Conservation (phyloP, 2,329 filamentous ascomycete genomes). For the Cordyceps farinosa region DNA sequence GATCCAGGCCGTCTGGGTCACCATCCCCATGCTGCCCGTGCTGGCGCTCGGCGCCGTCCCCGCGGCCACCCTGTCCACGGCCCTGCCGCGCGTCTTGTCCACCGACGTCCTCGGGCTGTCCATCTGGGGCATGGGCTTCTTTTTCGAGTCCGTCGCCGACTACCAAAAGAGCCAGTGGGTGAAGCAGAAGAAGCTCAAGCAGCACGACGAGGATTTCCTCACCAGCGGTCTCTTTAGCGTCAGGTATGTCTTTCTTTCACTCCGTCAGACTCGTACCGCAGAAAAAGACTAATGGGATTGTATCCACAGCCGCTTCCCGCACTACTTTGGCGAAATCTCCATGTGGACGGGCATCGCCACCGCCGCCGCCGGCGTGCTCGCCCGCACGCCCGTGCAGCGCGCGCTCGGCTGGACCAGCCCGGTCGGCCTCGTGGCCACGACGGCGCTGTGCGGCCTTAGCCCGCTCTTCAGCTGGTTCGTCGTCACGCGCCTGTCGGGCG, state of each 20-base stretch:
- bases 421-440: conserved; percentile 29
- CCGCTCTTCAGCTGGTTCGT: conserved; percentile 63
- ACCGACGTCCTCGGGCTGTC: conserved; percentile 56
- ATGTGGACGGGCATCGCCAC: conserved; percentile 67
- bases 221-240: conserved; percentile 60
- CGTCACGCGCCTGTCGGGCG: conserved; percentile 59
- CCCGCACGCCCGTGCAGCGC: conserved; percentile 49
- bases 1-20: conserved; percentile 65
- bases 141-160: conserved; percentile 60
- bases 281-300: neutral
- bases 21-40: conserved; percentile 62
- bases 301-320: conserved; percentile 53
- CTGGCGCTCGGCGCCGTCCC: conserved; percentile 62
- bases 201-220: conserved; percentile 64
- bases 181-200: conserved; percentile 58
- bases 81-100: conserved; percentile 44
- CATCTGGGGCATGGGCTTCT: conserved; percentile 57
- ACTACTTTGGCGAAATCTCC: conserved; percentile 70
- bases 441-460: conserved; percentile 51
- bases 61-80: conserved; percentile 43
- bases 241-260: conserved; percentile 33
- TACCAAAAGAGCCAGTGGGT: conserved; percentile 61
- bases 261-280: too few species aligned
- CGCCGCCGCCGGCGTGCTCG: conserved; percentile 53
- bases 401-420: conserved; percentile 53